Conservation (phyloP, 352 stramenopile genomes). For the Globisporangium uncinulatum region DNA sequence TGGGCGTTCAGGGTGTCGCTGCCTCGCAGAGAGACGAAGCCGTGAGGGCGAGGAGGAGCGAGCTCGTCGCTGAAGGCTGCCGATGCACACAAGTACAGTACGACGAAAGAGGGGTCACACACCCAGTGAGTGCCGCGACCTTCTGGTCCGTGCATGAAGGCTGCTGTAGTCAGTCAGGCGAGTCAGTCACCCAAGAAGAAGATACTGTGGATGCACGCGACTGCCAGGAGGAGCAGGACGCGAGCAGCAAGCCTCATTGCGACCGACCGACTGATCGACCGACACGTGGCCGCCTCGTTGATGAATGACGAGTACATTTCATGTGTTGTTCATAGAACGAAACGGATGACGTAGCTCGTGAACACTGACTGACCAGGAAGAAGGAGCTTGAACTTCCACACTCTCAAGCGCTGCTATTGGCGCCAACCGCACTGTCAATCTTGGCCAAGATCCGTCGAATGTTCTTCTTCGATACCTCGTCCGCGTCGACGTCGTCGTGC, state of each 20-base stretch:
- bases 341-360: too few species aligned
- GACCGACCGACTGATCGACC: background rate
- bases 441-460: constrained; percentile 65
- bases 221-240: constrained; percentile 1
- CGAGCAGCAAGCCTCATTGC: background rate
- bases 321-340: too few species aligned
- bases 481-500: constrained; percentile 53
- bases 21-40: constrained; percentile 4
- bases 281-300: background rate
- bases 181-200: constrained; percentile 6
- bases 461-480: constrained; percentile 65
- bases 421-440: constrained; percentile 25
- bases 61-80: constrained; percentile 7
- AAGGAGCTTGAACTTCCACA: too few species aligned
- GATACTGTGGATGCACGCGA: constrained; percentile 3
- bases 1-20: constrained; percentile 1
- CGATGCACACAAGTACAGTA: too few species aligned
- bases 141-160: too few species aligned
- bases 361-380: too few species aligned
- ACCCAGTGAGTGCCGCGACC: too few species aligned
- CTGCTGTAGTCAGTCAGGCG: too few species aligned
- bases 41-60: background rate
- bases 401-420: background rate
- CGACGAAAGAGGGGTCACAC: too few species aligned
- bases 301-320: too few species aligned